Evolutionary conservation across 2,329 filamentous ascomycete species (phyloP), one percentile per base, ranked within the genome.

Genomic region (Didymella glomerata): DNA sequence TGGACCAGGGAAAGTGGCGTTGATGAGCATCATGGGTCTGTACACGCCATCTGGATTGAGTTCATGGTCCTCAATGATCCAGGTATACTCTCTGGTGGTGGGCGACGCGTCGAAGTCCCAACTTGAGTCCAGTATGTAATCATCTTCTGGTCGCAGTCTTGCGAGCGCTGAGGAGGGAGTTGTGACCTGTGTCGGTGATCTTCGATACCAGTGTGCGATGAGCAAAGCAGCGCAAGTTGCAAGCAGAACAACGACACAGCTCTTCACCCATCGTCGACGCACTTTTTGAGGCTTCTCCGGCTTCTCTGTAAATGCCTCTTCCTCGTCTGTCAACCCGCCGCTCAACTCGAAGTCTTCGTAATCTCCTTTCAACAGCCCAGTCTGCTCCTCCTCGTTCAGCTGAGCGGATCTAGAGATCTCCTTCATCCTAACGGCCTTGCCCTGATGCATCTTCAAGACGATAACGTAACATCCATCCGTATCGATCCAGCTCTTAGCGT

Each of bases 61-160:
- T 0, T 80, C 77, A 30, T 83, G 83, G 60, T 89, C 85, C 10
- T 77, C 71, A 28, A 91, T 83, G 0, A 78, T 84, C 87, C 87
- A 90, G 60, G 82, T 76, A 67, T 87, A 88, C 62, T 85, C 82
- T 65, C 88, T 81, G 2, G 79, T 81, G 16, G 79, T 81, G 0
- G 83, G 80, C 3, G 79, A 64, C 0, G 84, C 81, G 18, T 78
- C 45, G 60, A 82, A 81, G 58, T 88, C 75, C 88, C 88, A 91
- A 2, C 76, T 64, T 0, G 80, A 69, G 49, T 84, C 78, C 16
- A 91, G 78, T 4, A 87, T 72, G 60, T 91, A 79, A 48, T 71
- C 69, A 49, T 68, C 62, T 60, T 72, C 67, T 6, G 65, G 59
- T 22, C 68, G 65, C 1, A 71, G 57, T 41, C 45, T 56, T n/a